These are phyloP conservation scores for Aspergillus luchuensis DNA, from an alignment of 2,329 filamentous ascomycete species.

Conservation along the genomic window DNA sequence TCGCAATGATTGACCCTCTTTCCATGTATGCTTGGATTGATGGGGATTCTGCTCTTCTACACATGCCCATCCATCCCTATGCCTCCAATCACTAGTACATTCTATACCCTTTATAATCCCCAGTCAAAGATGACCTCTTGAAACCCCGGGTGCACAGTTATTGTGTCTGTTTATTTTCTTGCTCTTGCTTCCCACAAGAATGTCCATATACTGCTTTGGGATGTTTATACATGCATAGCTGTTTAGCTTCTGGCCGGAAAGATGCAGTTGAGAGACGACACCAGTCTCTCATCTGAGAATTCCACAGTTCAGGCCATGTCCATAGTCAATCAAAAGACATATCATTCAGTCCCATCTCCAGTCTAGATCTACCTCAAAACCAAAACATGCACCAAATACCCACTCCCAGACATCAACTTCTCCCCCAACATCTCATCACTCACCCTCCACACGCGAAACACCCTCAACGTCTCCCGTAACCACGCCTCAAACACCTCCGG, in stretches of 20 bases:
- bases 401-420: conserved; percentile 64
- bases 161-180: not conserved
- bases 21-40: conserved; percentile 11
- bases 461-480: conserved; percentile 66
- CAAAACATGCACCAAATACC: conserved; percentile 82
- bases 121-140: not conserved
- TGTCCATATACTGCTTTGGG: conserved; percentile 10
- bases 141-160: not conserved
- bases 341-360: not conserved
- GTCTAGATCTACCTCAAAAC: conserved; percentile 49
- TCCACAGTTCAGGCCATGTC: not conserved
- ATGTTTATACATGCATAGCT: not conserved
- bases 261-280: too few relatives aligned
- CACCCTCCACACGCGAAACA: conserved; percentile 76
- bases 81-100: not conserved
- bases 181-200: not conserved
- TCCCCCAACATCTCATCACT: conserved; percentile 63
- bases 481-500: conserved; percentile 83
- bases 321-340: not conserved
- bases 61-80: not conserved
- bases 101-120: not conserved
- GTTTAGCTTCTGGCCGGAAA: not conserved
- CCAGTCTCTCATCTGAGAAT: too few relatives aligned
- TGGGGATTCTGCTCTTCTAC: conserved; percentile 12
- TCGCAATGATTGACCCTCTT: conserved; percentile 8